phyloP scores from a whole-genome alignment of 495 filamentous ascomycete genomes.

The Cudoniella acicularis region DNA sequence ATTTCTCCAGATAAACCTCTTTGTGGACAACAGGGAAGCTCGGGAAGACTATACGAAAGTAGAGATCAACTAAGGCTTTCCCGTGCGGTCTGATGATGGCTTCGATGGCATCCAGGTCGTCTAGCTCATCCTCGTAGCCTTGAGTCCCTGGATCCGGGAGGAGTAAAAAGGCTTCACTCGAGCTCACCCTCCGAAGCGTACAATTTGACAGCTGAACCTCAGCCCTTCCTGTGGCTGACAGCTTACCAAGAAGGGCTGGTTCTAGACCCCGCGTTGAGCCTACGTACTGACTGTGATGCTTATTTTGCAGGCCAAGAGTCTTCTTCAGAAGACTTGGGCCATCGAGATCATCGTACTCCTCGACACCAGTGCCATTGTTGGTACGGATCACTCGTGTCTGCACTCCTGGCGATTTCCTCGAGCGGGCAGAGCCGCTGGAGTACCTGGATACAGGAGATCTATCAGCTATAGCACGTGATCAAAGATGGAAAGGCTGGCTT shows the following conservation, averaged over 20 bases:
- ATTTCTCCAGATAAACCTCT: constrained; percentile 79
- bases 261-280: constrained; percentile 71
- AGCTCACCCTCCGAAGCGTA: constrained; percentile 72
- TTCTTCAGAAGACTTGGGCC: constrained; percentile 55
- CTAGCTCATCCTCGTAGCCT: constrained; percentile 53
- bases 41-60: constrained; percentile 83
- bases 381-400: constrained; percentile 34
- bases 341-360: constrained; percentile 57
- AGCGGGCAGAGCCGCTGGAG: constrained; percentile 9
- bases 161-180: constrained; percentile 79
- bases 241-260: constrained; percentile 63
- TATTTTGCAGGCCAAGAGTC: constrained; percentile 58
- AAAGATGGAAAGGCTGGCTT: constrained; percentile 30
- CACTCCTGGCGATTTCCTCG: constrained; percentile 10
- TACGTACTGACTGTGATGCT: constrained; percentile 60
- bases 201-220: constrained; percentile 61
- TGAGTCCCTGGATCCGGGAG: constrained; percentile 60
- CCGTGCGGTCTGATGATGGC: constrained; percentile 77
- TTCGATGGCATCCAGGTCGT: constrained; percentile 77
- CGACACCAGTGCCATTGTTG: constrained; percentile 49
- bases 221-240: constrained; percentile 60
- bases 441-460: constrained; percentile 21
- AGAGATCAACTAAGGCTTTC: constrained; percentile 74
- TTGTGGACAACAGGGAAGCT: constrained; percentile 88
- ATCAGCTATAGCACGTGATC: constrained; percentile 21